These are phyloP conservation scores for Fusarium anthophilum DNA, from an alignment of 2,329 filamentous ascomycete species.

Conservation along the genomic window DNA sequence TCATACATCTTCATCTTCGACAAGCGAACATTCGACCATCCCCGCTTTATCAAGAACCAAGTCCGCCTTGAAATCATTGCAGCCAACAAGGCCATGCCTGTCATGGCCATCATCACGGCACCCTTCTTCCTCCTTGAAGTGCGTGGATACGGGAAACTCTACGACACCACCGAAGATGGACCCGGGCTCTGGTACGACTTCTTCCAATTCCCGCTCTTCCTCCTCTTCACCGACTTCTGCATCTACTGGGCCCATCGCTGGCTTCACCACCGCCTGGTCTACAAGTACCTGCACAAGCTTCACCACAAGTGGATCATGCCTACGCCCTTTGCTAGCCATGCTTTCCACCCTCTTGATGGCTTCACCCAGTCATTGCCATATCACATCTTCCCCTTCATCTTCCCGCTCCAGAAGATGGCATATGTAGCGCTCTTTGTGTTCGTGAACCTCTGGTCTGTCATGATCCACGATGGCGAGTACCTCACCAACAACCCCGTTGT, in stretches of 20 bases:
- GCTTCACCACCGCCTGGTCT: constrained; percentile 78
- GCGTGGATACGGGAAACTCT: constrained; percentile 85
- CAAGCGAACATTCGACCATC: constrained; percentile 87
- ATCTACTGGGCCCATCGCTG: constrained; percentile 94
- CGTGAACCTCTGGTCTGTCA: constrained; percentile 96
- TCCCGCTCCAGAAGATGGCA: constrained; percentile 90
- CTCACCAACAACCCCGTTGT: constrained; percentile 89
- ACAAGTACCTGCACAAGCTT: constrained; percentile 93
- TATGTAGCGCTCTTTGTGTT: constrained; percentile 89
- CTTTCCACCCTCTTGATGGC: constrained; percentile 94
- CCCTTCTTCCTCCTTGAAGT: constrained; percentile 86
- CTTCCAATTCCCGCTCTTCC: constrained; percentile 86
- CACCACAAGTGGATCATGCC: constrained; percentile 99
- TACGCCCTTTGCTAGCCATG: constrained; percentile 89
- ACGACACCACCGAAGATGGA: constrained; percentile 79
- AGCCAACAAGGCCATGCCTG: constrained; percentile 78
- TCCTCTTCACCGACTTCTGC: constrained; percentile 86
- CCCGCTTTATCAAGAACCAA: constrained; percentile 95
- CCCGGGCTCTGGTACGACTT: constrained; percentile 82
- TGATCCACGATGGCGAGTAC: constrained; percentile 97
- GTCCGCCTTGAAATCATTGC: constrained; percentile 86
- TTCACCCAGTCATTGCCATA: constrained; percentile 90
- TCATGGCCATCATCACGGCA: constrained; percentile 83
- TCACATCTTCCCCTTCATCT: constrained; percentile 91
- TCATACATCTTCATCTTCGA: constrained; percentile 94